phyloP scores from a whole-genome alignment of 257 asterid species.

The Mentha longifolia region DNA sequence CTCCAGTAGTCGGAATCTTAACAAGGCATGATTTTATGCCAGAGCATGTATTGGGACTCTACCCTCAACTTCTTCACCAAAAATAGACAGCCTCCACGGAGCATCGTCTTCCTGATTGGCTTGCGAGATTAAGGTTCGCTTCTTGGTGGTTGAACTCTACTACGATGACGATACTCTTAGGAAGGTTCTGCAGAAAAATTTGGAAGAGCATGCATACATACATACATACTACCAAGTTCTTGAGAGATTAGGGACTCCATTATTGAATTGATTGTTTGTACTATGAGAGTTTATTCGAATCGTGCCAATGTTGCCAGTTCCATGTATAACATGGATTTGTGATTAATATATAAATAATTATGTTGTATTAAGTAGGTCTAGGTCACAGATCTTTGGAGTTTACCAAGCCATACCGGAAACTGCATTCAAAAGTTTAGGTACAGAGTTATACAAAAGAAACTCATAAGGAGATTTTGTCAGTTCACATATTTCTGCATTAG shows the following conservation, averaged over 20 bases:
- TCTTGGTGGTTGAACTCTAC: too few species aligned
- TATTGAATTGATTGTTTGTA: background rate
- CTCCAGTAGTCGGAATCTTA: slow-evolving; percentile 75
- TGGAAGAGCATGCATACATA: background rate
- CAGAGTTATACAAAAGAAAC: too few species aligned
- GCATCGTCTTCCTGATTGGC: background rate
- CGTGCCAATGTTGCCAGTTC: background rate
- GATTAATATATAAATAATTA: background rate
- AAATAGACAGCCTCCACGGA: slow-evolving; percentile 34
- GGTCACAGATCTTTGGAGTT: background rate
- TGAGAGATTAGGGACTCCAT: background rate
- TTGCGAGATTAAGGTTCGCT: slow-evolving; percentile 3
- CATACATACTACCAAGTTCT: background rate
- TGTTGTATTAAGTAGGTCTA: background rate
- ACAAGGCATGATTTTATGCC: slow-evolving; percentile 85
- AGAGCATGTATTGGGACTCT: slow-evolving; percentile 75
- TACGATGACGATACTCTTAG: too few species aligned
- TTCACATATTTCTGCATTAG: background rate
- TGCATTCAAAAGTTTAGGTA: too few species aligned
- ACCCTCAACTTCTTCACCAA: slow-evolving; percentile 55
- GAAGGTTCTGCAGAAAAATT: too few species aligned
- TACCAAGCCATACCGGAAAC: too few species aligned
- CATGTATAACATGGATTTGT: background rate
- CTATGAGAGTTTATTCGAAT: background rate
- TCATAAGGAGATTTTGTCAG: background rate